Evolutionary conservation across 345 rosid species (phyloP), one percentile per base, ranked within the genome.

Genomic region (Hypericum perforatum): DNA sequence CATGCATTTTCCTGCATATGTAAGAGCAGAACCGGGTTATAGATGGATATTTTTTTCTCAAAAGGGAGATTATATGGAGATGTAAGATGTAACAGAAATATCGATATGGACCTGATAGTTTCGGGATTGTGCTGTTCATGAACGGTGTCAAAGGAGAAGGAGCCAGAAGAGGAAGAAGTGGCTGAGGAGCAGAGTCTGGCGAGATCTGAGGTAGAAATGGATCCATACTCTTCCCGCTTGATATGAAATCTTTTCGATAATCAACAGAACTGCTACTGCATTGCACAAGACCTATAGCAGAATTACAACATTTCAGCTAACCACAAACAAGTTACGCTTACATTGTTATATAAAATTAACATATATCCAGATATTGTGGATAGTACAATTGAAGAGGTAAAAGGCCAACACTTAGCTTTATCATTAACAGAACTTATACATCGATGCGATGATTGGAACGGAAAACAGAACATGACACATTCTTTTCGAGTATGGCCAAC

Each of bases 61-160:
- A 22, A 22, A 22, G 32, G 32, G 32, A 22, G 4, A 22, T 48
- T 43, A 53, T 10, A 7, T 54, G 11, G n/a, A n/a, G n/a, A n/a
- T 46, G 11, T 16, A 14, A 45, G 37, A 43, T 45, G 16, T 39
- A n/a, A 53, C 46, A 13, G 41, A 43, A 57, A 50, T 10, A 48
- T 36, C 48, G 37, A 63, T 61, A 62, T 58, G 51, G 45, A 92
- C 98, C 98, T 38, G 98, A 92, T 59, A 92, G 66, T 66, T 83
- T 83, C 1, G 98, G 95, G 45, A 65, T 22, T 41, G 86, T 74
- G 48, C 56, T 80, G 66, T 92, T 92, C 2, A 78, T 74, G 73
- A 71, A 92, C 22, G 95, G 88, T 52, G 76, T 68, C 74, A 88
- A 63, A 5, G 98, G 97, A 57, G 97, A 83, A 60, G 98, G 95